Conservation (phyloP, 257 asterid species). For the Salvia splendens region DNA sequence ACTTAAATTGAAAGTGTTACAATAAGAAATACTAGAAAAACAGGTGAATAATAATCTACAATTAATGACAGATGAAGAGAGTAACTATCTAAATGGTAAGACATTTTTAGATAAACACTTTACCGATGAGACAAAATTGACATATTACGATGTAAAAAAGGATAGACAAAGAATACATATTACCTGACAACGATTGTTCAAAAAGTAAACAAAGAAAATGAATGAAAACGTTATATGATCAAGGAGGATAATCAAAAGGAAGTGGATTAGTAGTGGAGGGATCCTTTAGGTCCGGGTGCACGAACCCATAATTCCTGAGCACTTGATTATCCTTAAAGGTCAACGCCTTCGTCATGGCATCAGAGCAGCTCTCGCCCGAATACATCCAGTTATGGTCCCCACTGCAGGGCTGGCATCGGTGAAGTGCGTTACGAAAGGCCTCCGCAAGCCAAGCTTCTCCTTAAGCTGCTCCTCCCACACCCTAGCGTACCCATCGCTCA, state of each 20-base stretch:
- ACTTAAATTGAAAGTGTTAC: too few relatives aligned
- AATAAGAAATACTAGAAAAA: too few relatives aligned
- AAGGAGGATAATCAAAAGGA: conserved; percentile 73
- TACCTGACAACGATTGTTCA: too few relatives aligned
- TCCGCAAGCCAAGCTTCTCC: conserved; percentile 66
- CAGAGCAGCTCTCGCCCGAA: conserved; percentile 59
- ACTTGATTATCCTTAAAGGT: conserved; percentile 87
- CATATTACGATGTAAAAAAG: too few relatives aligned
- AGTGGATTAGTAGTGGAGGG: conserved; percentile 57
- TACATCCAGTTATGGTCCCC: conserved; percentile 74
- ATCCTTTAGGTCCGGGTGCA: conserved; percentile 61
- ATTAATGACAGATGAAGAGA: too few relatives aligned
- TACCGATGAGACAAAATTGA: too few relatives aligned
- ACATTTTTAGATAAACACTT: too few relatives aligned
- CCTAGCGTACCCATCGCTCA: conserved; percentile 45
- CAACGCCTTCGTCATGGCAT: conserved; percentile 72
- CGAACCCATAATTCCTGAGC: conserved; percentile 70
- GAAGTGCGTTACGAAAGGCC: conserved; percentile 87
- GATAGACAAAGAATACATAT: too few relatives aligned
- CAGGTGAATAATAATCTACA: too few relatives aligned
- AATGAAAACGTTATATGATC: too few relatives aligned
- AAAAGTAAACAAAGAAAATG: too few relatives aligned
- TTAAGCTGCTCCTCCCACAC: conserved; percentile 60
- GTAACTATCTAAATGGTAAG: too few relatives aligned
- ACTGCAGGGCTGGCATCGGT: conserved; percentile 87